Conservation (phyloP, 1,284 basidiomycete species). For the Microbotryum violaceum region DNA sequence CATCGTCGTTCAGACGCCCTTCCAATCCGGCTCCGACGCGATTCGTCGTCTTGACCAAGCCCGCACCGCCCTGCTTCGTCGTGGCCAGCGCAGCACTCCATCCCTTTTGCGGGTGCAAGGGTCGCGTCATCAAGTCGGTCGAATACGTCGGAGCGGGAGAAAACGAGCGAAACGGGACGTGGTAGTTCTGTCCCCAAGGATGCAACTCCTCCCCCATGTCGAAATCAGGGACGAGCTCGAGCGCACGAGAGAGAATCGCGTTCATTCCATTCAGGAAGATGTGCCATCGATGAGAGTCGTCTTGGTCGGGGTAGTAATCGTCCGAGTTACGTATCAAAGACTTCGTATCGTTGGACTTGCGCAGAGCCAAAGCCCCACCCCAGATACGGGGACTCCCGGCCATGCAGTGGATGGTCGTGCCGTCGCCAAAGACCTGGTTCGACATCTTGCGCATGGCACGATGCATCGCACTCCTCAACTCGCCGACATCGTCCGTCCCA, state of each 20-base stretch:
- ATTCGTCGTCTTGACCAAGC: slow-evolving; percentile 18
- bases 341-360: neutral
- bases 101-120: neutral
- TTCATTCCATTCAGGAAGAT: slow-evolving; percentile 33
- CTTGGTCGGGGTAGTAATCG: slow-evolving; percentile 37
- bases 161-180: slow-evolving; percentile 36
- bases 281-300: slow-evolving; percentile 37
- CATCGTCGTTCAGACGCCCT: slow-evolving; percentile 18
- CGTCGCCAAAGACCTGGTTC: slow-evolving; percentile 29
- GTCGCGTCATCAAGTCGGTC: slow-evolving; percentile 17
- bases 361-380: slow-evolving; percentile 15
- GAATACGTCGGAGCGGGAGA: slow-evolving; percentile 25
- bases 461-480: slow-evolving; percentile 15
- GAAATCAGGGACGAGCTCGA: slow-evolving; percentile 33
- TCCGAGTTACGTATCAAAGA: slow-evolving; percentile 26
- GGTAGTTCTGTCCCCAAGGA: slow-evolving; percentile 19
- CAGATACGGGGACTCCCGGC: slow-evolving; percentile 24
- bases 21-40: slow-evolving; percentile 9
- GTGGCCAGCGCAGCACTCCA: slow-evolving; percentile 14
- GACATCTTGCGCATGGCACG: slow-evolving; percentile 30
- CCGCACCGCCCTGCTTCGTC: slow-evolving; percentile 1
- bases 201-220: slow-evolving; percentile 36
- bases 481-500: slow-evolving; percentile 9
- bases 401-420: slow-evolving; percentile 38
- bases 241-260: slow-evolving; percentile 20